phyloP scores from a whole-genome alignment of 805 yeast genomes.

The Metschnikowia kunwiensis region DNA sequence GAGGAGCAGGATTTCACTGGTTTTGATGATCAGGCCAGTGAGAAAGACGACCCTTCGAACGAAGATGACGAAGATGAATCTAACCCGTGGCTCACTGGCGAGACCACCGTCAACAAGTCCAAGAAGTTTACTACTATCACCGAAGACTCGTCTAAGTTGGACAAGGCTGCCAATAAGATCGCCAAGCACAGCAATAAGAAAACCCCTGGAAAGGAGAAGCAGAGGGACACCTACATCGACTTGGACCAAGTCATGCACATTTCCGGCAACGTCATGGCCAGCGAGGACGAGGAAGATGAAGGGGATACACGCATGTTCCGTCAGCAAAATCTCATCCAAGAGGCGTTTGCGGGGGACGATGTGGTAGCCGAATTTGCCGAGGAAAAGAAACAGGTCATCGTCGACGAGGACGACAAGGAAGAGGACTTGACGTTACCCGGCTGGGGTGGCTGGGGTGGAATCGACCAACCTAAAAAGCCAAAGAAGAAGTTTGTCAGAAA shows the following conservation, averaged over 20 bases:
- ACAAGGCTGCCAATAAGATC: constrained; percentile 41
- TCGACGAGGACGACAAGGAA: constrained; percentile 83
- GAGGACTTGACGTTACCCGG: constrained; percentile 89
- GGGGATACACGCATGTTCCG: constrained; percentile 55
- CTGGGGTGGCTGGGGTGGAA: constrained; percentile 98
- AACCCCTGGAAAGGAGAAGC: constrained; percentile 30
- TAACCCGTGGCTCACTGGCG: constrained; percentile 39
- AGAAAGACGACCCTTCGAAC: background rate
- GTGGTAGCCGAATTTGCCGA: constrained; percentile 76
- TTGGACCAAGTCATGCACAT: constrained; percentile 54
- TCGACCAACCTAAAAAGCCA: constrained; percentile 31
- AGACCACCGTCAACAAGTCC: constrained; percentile 25
- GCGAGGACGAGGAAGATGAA: constrained; percentile 25
- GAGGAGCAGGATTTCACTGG: constrained; percentile 14
- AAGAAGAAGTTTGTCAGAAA: constrained; percentile 66
- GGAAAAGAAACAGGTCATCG: constrained; percentile 65
- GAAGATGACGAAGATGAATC: constrained; percentile 17
- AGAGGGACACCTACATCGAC: constrained; percentile 41
- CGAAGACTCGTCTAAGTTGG: constrained; percentile 34
- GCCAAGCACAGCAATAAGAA: constrained; percentile 34
- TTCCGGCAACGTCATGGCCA: constrained; percentile 40
- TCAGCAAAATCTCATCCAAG: constrained; percentile 76
- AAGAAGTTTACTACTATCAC: constrained; percentile 32
- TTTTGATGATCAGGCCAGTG: constrained; percentile 10
- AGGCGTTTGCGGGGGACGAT: constrained; percentile 98